Base-by-base conservation (phyloP, 2,329 filamentous ascomycete species). In the Trichocomaceae sp. region DNA sequence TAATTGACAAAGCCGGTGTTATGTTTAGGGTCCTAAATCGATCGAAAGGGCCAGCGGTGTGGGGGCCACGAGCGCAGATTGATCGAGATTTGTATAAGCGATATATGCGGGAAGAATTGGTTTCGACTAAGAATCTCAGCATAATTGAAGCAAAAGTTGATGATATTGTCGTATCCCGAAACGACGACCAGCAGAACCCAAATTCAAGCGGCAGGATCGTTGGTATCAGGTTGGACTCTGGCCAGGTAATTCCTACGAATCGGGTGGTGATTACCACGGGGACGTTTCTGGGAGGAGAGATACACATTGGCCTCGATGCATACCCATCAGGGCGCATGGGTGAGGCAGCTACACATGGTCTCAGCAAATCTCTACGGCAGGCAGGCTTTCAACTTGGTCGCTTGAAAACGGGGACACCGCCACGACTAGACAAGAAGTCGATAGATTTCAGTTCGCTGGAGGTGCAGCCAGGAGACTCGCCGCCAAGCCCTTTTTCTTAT, bases 31-130 rank as follows among this genome's bases (percentile, higher is more conserved):
- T 95, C 17, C 72, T 99, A 65, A 99, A 99, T 71, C 79, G 83
- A 50, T 87, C 83, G 60, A 97, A 97, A 67, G 93, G 93, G 0
- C 90, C 92, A 5, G 93, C 93, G 2, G 93, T 99, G 23, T 99
- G 93, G 93, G 93, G 93, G 10, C 93, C 93, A 0, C 82, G 93
- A 52, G 93, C 93, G 47, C 93, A 99, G 77, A 97, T 99, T 69
- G 93, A 99, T 71, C 83, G 93, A 58, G 81, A 81, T 57, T 75
- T 99, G 39, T 99, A 97, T 74, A 87, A 91, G 73, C 85, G 83
- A 65, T 81, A 96, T 68, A 97, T 99, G 93, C 83, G 82, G 57
- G 87, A 90, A 64, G 91, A 96, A 74, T 82, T 99, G 62, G 74
- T 83, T 59, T 73, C 77, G 3, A 96, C 95, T 60, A 80, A 84